Percentiles rank a stretch among this genome's conserved stretches.
Conservation (phyloP, 345 rosid species). For the Gossypium mustelinum region DNA sequence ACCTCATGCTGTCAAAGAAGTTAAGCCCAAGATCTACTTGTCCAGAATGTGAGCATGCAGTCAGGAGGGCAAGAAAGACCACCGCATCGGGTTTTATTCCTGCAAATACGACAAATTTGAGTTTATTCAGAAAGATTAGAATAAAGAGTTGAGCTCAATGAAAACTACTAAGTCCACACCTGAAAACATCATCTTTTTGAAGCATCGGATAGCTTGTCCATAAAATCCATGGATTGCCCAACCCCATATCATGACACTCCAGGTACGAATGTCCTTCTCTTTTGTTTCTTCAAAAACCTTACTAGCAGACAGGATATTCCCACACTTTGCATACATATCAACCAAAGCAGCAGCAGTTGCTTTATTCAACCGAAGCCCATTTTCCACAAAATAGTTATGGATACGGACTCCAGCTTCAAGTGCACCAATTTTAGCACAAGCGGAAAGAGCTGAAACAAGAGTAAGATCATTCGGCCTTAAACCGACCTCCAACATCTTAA, state of each 20-base stretch:
- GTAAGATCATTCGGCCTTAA: conserved; percentile 45
- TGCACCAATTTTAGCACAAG: conserved; percentile 62
- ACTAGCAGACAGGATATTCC: conserved; percentile 47
- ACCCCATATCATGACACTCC: conserved; percentile 73
- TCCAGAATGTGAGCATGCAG: conserved; percentile 48
- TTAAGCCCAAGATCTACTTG: conserved; percentile 54
- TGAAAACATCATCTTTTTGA: conserved; percentile 60
- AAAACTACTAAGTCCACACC: conserved; percentile 25
- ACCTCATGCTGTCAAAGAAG: conserved; percentile 59
- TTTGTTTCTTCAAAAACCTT: conserved; percentile 42
- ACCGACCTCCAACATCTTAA: conserved; percentile 46
- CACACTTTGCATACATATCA: conserved; percentile 65
- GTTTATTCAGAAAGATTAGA: not conserved
- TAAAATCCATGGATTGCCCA: conserved; percentile 54
- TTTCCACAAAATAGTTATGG: conserved; percentile 39
- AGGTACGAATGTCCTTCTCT: conserved; percentile 45
- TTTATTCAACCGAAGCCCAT: conserved; percentile 37
- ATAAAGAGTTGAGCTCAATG: not conserved
- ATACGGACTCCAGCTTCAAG: conserved; percentile 47
- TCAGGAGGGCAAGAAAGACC: conserved; percentile 53
- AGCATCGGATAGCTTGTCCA: conserved; percentile 48
- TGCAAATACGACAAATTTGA: conserved; percentile 22
- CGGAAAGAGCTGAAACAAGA: conserved; percentile 51
- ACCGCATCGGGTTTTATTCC: conserved; percentile 58
- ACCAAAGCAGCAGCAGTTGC: conserved; percentile 47